These are phyloP conservation scores for Rhododendron kiyosumense DNA, from an alignment of 148 eudicot genomes.

Conservation along the genomic window DNA sequence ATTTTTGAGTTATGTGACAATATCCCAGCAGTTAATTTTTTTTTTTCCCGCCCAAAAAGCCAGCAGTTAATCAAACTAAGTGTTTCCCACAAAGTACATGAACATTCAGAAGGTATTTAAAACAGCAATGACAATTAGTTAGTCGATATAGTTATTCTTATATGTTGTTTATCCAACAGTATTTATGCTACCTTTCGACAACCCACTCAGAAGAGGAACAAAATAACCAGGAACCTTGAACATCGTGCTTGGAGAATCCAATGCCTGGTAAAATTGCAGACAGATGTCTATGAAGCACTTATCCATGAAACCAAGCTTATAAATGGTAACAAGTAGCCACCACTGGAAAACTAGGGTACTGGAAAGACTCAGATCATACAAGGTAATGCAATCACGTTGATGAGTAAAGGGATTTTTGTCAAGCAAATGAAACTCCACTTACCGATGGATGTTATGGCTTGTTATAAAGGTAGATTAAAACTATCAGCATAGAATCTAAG, in stretches of 20 bases:
- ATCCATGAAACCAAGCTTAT: conserved; percentile 5
- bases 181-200: conserved; percentile 54
- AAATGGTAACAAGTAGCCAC: not conserved
- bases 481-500: not conserved
- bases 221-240: conserved; percentile 67
- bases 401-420: not conserved
- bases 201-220: conserved; percentile 54
- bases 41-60: not conserved
- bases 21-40: not conserved
- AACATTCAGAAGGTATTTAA: not conserved
- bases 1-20: not conserved
- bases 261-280: conserved; percentile 51
- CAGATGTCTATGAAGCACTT: conserved; percentile 6
- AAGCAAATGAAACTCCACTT: not conserved
- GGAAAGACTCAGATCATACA: not conserved
- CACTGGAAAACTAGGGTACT: not conserved
- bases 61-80: not conserved
- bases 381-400: not conserved
- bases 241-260: conserved; percentile 54
- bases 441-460: not conserved
- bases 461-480: not conserved
- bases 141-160: not conserved
- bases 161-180: not conserved
- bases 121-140: not conserved
- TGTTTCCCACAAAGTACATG: not conserved